Evolutionary conservation across 2,329 filamentous ascomycete species (phyloP), one percentile per base, ranked within the genome.

Genomic region (Fusarium pseudonygamai): DNA sequence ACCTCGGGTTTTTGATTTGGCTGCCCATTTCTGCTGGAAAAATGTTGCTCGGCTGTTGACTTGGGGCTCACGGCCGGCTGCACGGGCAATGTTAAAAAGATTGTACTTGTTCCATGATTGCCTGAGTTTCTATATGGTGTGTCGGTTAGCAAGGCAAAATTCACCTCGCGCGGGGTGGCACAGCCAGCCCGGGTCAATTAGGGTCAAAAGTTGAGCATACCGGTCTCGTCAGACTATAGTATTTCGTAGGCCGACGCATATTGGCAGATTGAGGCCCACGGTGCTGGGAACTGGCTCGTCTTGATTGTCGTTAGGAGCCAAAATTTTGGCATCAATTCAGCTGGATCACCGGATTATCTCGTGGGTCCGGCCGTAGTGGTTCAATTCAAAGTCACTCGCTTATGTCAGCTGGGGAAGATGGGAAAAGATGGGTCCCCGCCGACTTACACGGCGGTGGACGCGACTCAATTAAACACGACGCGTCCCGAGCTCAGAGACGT

Each of bases 101-200:
- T 97, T 97, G 87, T 94, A 95, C 86, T 97, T 97, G 87, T 94
- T 97, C 96, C 96, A 98, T 86, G 95, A 94, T 87, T 96, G 93
- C 79, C 96, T 93, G 83, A 97, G 82, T 93, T 94, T 97, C 95
- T 98, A 81, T 60, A 52, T 70, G 42, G 58, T 53, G 46, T 47
- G 55, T 58, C 28, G 37, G 64, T 78, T 69, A 77, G 75, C 59
- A 59, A 42, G 69, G 52, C 24, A 47, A 53, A 65, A 65, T 71
- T 71, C 57, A 42, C 22, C 56, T 46, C 39, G 58, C 12, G 53
- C 47, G 59, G 64, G 60, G 46, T 42, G 47, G 32, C 32, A 57
- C 13, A 42, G 42, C 37, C 52, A 18, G 32, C 56, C 47, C 36
- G 55, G 46, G 65, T 50, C 57, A 67, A 59, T 64, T 32, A 37